Evolutionary conservation across 345 rosid species (phyloP).

Genomic region (Eucalyptus camaldulensis): DNA sequence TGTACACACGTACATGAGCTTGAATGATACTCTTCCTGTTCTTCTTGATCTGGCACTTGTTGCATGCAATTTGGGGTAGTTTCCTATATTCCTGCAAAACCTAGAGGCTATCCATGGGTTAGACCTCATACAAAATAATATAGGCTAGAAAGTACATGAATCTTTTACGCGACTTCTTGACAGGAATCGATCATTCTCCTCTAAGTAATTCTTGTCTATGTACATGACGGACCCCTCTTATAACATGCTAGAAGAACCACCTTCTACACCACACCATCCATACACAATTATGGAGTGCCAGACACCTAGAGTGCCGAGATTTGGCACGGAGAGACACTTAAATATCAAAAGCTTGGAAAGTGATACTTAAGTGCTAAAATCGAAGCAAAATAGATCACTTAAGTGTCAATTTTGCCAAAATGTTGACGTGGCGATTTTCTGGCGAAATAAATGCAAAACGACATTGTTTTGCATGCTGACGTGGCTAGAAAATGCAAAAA

Average conservation of each 20-base stretch:
- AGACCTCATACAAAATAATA: not conserved
- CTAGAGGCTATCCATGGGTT: not conserved
- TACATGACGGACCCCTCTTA: not conserved
- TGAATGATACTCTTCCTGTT: not conserved
- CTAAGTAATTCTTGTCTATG: not conserved
- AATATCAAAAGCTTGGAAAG: too few relatives aligned
- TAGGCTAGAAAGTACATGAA: not conserved
- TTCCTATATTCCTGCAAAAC: not conserved
- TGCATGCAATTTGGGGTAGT: not conserved
- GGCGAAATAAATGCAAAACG: too few relatives aligned
- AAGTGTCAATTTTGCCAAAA: too few relatives aligned
- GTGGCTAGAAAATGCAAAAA: too few relatives aligned
- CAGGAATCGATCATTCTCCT: not conserved
- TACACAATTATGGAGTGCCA: not conserved
- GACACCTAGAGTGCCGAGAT: too few relatives aligned
- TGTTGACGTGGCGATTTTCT: too few relatives aligned
- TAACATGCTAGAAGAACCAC: not conserved
- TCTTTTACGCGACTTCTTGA: not conserved
- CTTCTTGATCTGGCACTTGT: not conserved
- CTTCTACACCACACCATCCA: not conserved
- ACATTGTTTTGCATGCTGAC: too few relatives aligned
- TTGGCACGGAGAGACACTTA: too few relatives aligned
- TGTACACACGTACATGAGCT: not conserved
- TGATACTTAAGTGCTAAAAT: too few relatives aligned
- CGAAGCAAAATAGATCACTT: too few relatives aligned